phyloP scores from a whole-genome alignment of 768 basidiomycete species.

The Suillus occidentalis region DNA sequence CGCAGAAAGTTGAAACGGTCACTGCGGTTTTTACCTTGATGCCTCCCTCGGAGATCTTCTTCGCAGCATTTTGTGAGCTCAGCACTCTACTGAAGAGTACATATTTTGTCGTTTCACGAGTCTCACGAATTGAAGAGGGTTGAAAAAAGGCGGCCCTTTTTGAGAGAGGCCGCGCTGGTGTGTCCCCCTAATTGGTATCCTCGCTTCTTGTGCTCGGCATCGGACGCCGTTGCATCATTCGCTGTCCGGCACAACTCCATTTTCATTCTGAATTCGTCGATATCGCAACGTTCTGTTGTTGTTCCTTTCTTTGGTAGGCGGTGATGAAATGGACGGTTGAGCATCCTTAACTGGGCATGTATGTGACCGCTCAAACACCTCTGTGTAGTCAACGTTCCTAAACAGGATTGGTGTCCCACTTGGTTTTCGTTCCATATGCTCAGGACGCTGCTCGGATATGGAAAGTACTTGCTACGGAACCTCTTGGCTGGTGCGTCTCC shows the following conservation, averaged over 20 bases:
- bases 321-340: slow-evolving; percentile 21
- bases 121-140: background rate
- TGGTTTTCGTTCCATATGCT: slow-evolving; percentile 36
- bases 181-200: background rate
- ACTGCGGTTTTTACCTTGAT: background rate
- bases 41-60: too few species aligned
- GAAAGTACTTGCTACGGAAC: slow-evolving; percentile 28
- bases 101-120: background rate
- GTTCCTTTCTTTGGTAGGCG: slow-evolving; percentile 28
- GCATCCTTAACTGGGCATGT: slow-evolving; percentile 11
- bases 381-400: background rate
- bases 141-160: too few species aligned
- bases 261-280: background rate
- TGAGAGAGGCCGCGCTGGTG: too few species aligned
- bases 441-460: slow-evolving; percentile 25
- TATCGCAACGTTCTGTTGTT: slow-evolving; percentile 10
- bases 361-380: background rate
- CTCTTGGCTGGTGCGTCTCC: background rate
- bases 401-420: slow-evolving; percentile 8
- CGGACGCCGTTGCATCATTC: too few species aligned
- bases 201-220: background rate
- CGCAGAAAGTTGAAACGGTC: slow-evolving; percentile 36
- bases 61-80: too few species aligned
- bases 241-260: background rate
- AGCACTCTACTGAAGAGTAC: too few species aligned